phyloP scores from a whole-genome alignment of 352 stramenopile species.

The Elongisporangium prolatum region DNA sequence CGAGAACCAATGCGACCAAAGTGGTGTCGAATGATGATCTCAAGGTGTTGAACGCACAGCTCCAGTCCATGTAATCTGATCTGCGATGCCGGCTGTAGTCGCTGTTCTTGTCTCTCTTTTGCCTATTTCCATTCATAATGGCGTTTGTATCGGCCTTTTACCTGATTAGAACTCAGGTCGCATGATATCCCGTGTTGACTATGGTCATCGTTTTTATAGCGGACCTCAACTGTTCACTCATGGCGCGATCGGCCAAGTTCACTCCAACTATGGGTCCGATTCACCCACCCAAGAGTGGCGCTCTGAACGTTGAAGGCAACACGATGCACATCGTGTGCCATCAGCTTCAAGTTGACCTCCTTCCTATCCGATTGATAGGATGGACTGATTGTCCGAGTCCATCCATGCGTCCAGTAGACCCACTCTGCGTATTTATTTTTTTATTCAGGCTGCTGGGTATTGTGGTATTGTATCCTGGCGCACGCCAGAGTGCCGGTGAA shows the following conservation, averaged over 20 bases:
- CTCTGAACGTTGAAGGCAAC: not conserved
- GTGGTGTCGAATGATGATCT: conserved; percentile 55
- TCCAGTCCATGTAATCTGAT: conserved; percentile 25
- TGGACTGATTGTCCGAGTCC: no score
- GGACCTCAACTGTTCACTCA: not conserved
- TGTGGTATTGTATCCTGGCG: not conserved
- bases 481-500: not conserved
- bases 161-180: not conserved
- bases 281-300: not conserved
- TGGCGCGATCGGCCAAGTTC: not conserved
- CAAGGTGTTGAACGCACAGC: conserved; percentile 38
- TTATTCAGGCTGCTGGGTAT: not conserved
- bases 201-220: not conserved
- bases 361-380: no score
- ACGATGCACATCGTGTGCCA: not conserved
- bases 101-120: not conserved
- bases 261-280: not conserved
- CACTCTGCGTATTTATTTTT: not conserved
- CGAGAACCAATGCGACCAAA: conserved; percentile 33
- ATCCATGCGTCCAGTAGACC: not conserved
- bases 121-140: no score
- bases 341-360: not conserved
- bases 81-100: not conserved
- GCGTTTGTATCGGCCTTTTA: not conserved
- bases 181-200: not conserved